Base-by-base conservation (phyloP, 495 filamentous ascomycete genomes). In the Talaromyces adpressus region DNA sequence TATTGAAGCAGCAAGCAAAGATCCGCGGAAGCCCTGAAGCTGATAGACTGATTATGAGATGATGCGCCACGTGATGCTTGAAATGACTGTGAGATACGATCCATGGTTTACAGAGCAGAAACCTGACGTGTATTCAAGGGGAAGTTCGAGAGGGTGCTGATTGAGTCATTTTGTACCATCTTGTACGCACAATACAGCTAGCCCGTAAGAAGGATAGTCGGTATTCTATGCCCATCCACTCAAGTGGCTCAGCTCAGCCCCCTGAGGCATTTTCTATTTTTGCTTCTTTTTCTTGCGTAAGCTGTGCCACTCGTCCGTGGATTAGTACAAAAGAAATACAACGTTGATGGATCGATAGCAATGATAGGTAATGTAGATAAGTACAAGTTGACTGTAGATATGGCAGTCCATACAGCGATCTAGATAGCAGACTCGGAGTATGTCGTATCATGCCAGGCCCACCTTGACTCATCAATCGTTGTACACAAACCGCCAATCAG, bases 261-360 rank as follows among this genome's bases (percentile, higher is more conserved):
- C 45, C 45, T 49, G 45, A 49, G 45, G 45, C 45, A 49, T 49
- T 49, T 49, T 49, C 45, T 49, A 49, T 49, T 49, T 49, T 49
- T 49, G n/a, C 45, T 49, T 18, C 18, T 49, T 49, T 27, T 49
- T 20, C 18, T 49, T 49, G n/a, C 45, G n/a, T 49, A 49, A 18
- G 18, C 45, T 49, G 45, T 49, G 45, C 45, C 45, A 49, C 45
- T 16, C 9, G 36, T 41, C 36, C 12, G 6, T 5, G 36, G 36
- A 16, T 41, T 41, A 14, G 12, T 41, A 36, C 32, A 4, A 36
- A 3, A 12, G 0, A 36, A 4, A 0, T 36, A 16, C 36, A 14
- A 4, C 16, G 14, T 16, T 16, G 36, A 16, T 3, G 14, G 14
- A 16, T 4, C 16, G 36, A 41, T 41, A 41, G 12, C 36, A 41